phyloP scores from a whole-genome alignment of 768 basidiomycete species.

The Saitozyma podzolica region DNA sequence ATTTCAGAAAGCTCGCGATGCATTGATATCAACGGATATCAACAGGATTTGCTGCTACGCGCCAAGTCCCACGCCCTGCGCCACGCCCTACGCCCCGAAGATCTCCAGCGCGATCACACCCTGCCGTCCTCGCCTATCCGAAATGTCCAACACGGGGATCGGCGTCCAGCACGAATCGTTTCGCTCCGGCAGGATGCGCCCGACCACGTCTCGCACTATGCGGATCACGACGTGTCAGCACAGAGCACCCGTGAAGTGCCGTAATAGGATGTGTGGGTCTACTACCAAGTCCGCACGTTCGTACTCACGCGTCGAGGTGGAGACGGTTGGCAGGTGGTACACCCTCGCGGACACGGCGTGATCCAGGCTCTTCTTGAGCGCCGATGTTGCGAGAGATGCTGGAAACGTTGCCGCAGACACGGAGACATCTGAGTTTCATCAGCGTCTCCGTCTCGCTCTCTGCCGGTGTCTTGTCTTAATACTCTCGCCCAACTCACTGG shows the following conservation, averaged over 20 bases:
- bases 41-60: not conserved
- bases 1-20: too few relatives aligned
- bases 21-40: too few relatives aligned
- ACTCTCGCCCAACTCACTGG: slow-evolving; percentile 6
- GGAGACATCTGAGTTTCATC: too few relatives aligned
- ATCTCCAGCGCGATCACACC: slow-evolving; percentile 1
- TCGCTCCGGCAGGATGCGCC: too few relatives aligned
- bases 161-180: too few relatives aligned
- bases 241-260: too few relatives aligned
- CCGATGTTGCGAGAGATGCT: too few relatives aligned
- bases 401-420: too few relatives aligned
- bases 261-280: too few relatives aligned
- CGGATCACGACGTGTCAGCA: too few relatives aligned
- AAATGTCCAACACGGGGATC: slow-evolving; percentile 1
- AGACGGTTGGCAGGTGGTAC: slow-evolving; percentile 6
- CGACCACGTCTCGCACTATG: too few relatives aligned
- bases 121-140: not conserved
- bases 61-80: slow-evolving; percentile 6
- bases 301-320: not conserved
- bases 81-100: not conserved
- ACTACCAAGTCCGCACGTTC: too few relatives aligned
- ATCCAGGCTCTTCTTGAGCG: not conserved
- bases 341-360: slow-evolving; percentile 12
- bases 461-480: not conserved
- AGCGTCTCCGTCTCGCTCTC: not conserved